Evolutionary conservation across 768 basidiomycete genomes (phyloP).

Genomic region (Mycena venus): DNA sequence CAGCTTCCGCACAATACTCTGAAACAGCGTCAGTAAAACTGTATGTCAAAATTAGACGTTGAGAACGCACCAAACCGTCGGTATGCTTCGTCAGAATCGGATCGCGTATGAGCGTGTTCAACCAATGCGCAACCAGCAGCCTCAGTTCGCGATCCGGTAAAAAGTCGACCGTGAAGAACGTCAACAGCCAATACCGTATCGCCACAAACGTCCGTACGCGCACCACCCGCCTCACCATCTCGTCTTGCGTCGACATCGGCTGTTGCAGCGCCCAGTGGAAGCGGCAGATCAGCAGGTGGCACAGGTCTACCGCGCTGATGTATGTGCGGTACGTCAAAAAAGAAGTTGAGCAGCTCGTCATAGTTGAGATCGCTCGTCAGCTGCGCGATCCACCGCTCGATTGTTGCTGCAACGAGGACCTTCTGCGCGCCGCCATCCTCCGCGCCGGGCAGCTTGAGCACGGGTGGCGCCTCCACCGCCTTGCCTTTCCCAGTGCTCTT

Average conservation of each 20-base stretch:
- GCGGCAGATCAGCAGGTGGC: conserved; percentile 84
- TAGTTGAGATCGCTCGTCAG: conserved; percentile 89
- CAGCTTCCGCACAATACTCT: conserved; percentile 87
- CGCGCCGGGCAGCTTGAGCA: conserved; percentile 33
- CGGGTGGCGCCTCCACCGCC: conserved; percentile 42
- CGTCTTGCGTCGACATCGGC: conserved; percentile 67
- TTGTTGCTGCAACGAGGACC: conserved; percentile 89
- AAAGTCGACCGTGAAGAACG: conserved; percentile 93
- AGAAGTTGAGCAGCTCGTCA: conserved; percentile 90
- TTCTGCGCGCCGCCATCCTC: conserved; percentile 50
- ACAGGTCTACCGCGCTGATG: conserved; percentile 82
- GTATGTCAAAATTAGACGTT: neutral
- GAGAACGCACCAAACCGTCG: conserved; percentile 76
- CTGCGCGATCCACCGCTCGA: conserved; percentile 94
- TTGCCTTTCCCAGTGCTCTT: conserved; percentile 48
- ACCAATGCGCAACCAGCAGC: conserved; percentile 79
- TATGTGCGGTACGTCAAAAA: conserved; percentile 94
- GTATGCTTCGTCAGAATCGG: conserved; percentile 74
- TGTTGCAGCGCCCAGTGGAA: conserved; percentile 89
- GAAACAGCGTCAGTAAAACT: conserved; percentile 26
- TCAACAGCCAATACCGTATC: conserved; percentile 90
- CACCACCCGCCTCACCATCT: conserved; percentile 80
- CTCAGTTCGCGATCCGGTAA: conserved; percentile 84
- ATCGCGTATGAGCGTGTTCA: conserved; percentile 83
- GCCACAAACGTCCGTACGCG: conserved; percentile 92